Evolutionary conservation across 352 stramenopile species (phyloP).

Genomic region (Halophytophthora polymorphica): DNA sequence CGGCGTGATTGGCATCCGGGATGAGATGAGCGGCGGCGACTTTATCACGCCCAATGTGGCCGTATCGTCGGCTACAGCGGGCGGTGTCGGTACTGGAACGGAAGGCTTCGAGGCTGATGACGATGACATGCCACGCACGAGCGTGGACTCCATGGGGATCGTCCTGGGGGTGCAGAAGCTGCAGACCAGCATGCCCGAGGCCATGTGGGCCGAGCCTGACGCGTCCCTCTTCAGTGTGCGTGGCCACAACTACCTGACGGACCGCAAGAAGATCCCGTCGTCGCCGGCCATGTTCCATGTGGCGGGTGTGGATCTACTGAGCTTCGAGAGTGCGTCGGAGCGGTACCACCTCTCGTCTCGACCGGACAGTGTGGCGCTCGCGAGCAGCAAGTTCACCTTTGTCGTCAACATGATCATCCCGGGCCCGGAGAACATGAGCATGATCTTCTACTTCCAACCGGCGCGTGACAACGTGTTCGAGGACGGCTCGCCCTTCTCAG

Average conservation of each 20-base stretch:
- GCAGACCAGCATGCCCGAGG: conserved; percentile 69
- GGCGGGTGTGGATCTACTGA: conserved; percentile 78
- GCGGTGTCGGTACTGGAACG: conserved; percentile 1
- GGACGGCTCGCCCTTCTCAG: conserved; percentile 84
- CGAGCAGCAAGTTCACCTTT: conserved; percentile 80
- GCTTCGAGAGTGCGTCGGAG: conserved; percentile 66
- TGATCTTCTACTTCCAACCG: conserved; percentile 88
- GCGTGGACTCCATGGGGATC: conserved; percentile 56
- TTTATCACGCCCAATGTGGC: conserved; percentile 88
- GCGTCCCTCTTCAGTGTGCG: conserved; percentile 80
- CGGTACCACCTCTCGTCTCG: conserved; percentile 77
- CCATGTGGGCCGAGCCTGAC: conserved; percentile 85
- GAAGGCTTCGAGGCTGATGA: conserved; percentile 15
- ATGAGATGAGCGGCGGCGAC: conserved; percentile 79
- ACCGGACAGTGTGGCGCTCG: conserved; percentile 69
- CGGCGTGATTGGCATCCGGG: conserved; percentile 78
- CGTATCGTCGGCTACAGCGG: conserved; percentile 24
- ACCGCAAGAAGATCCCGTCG: conserved; percentile 88
- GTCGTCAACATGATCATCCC: conserved; percentile 91
- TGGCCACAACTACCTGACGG: conserved; percentile 84
- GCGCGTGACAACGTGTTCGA: conserved; percentile 80
- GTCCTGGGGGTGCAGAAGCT: conserved; percentile 66
- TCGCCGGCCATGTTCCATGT: conserved; percentile 69
- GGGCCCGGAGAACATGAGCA: conserved; percentile 65
- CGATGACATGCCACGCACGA: conserved; percentile 29